These are phyloP conservation scores for Verticillium nubilum DNA, from an alignment of 2,329 filamentous ascomycete species.

Conservation along the genomic window DNA sequence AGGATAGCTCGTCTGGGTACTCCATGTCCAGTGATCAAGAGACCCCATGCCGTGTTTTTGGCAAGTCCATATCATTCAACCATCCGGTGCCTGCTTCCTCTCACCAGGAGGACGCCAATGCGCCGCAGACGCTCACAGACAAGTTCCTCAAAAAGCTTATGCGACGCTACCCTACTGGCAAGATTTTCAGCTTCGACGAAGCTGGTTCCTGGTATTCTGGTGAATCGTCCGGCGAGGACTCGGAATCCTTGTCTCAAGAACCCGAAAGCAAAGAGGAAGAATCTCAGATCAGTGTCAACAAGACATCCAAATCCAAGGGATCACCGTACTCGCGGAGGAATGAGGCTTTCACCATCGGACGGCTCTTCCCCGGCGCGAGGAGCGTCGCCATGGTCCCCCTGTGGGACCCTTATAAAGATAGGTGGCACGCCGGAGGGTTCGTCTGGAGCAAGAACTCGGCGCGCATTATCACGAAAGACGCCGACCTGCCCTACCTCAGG, in stretches of 20 bases:
- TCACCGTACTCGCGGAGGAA: slow-evolving; percentile 13
- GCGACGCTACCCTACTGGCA: slow-evolving; percentile 38
- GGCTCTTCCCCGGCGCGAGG: slow-evolving; percentile 31
- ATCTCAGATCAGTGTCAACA: no score
- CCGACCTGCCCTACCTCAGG: slow-evolving; percentile 29
- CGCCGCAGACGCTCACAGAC: slow-evolving; percentile 24
- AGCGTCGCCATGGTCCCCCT: slow-evolving; percentile 29
- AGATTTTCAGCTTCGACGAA: slow-evolving; percentile 38
- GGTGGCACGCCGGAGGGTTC: slow-evolving; percentile 33
- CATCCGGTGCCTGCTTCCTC: neutral
- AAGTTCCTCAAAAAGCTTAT: slow-evolving; percentile 34
- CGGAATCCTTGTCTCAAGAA: neutral
- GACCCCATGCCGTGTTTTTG: slow-evolving; percentile 26
- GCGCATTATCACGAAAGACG: slow-evolving; percentile 15
- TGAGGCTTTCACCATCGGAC: slow-evolving; percentile 25
- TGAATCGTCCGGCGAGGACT: slow-evolving; percentile 17
- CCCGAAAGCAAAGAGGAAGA: slow-evolving; percentile 5
- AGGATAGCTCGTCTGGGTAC: slow-evolving; percentile 11
- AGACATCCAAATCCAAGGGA: neutral
- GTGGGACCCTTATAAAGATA: slow-evolving; percentile 26
- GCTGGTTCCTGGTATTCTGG: slow-evolving; percentile 26
- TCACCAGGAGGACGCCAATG: neutral
- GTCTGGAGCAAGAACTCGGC: slow-evolving; percentile 30
- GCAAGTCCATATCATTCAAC: slow-evolving; percentile 17
- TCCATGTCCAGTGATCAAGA: slow-evolving; percentile 5